A percentile compares a stretch with the other conserved stretches of the same genome.
phyloP scores from a whole-genome alignment of 2,329 filamentous ascomycete species.

The Capronia epimyces region DNA sequence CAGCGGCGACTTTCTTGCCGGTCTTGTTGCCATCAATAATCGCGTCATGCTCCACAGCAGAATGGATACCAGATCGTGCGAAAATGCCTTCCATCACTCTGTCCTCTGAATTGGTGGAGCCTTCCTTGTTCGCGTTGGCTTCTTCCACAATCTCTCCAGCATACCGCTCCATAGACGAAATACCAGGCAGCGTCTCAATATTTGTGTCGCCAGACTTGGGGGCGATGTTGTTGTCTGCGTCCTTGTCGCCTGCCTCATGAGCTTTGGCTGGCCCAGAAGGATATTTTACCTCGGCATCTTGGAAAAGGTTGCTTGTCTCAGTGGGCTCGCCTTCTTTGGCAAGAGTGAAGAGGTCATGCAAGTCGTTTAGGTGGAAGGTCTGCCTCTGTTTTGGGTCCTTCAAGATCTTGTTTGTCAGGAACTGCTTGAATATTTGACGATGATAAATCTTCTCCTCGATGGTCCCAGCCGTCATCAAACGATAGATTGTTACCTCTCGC shows the following conservation, averaged over 20 bases:
- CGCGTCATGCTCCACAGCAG: conserved; percentile 86
- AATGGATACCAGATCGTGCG: conserved; percentile 76
- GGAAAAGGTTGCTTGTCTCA: conserved; percentile 80
- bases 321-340: conserved; percentile 65
- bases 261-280: conserved; percentile 34
- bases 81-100: conserved; percentile 88
- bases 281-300: conserved; percentile 73
- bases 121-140: conserved; percentile 32
- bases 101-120: conserved; percentile 51
- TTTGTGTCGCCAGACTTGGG: conserved; percentile 33
- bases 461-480: conserved; percentile 94
- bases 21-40: conserved; percentile 63
- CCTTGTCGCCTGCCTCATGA: conserved; percentile 11
- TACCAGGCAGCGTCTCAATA: conserved; percentile 52
- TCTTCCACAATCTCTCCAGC: conserved; percentile 47
- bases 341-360: conserved; percentile 86
- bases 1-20: conserved; percentile 64
- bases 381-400: conserved; percentile 91
- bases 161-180: conserved; percentile 62
- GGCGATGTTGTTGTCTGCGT: conserved; percentile 28
- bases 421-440: conserved; percentile 97
- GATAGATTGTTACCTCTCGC: conserved; percentile 89
- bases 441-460: conserved; percentile 99
- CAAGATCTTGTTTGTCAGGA: conserved; percentile 91
- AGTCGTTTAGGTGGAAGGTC: conserved; percentile 79